Conservation (phyloP, 371 early-diverging fungal genomes). For the Apophysomyces elegans region DNA sequence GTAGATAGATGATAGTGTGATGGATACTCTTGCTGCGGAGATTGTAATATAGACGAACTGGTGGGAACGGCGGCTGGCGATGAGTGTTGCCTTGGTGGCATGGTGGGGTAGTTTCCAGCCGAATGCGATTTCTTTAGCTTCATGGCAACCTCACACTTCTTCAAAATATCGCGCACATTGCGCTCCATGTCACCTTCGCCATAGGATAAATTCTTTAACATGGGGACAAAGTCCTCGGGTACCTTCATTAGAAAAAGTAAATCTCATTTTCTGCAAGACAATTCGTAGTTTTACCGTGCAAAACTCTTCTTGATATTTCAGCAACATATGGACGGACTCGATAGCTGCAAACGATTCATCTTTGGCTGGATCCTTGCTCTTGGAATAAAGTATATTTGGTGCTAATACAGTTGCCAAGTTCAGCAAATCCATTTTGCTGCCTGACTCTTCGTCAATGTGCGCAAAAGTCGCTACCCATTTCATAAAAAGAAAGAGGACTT, state of each 20-base stretch:
- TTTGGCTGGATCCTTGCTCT: conserved; percentile 70
- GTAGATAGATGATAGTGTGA: neutral
- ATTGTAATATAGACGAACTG: neutral
- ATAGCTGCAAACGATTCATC: conserved; percentile 76
- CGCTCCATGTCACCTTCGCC: conserved; percentile 60
- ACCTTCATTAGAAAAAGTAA: conserved; percentile 35
- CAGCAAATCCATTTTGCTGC: conserved; percentile 88
- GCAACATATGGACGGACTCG: conserved; percentile 71
- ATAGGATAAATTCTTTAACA: conserved; percentile 60
- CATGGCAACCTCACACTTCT: conserved; percentile 66
- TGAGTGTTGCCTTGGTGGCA: conserved; percentile 40
- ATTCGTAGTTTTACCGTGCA: conserved; percentile 56
- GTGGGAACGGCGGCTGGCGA: conserved; percentile 37
- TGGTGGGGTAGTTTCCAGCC: conserved; percentile 19
- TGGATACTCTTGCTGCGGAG: neutral
- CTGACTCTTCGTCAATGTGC: conserved; percentile 66
- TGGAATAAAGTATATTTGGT: conserved; percentile 91
- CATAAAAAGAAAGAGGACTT: conserved; percentile 85
- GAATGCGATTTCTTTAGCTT: conserved; percentile 47
- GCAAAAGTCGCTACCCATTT: conserved; percentile 81
- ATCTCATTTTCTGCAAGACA: neutral
- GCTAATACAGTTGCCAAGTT: conserved; percentile 94
- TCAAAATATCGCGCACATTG: conserved; percentile 66
- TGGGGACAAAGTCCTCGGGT: conserved; percentile 69
- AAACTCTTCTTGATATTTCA: conserved; percentile 77